Evolutionary conservation across 106 monocot species (phyloP).

Genomic region (Dioscorea dumetorum): DNA sequence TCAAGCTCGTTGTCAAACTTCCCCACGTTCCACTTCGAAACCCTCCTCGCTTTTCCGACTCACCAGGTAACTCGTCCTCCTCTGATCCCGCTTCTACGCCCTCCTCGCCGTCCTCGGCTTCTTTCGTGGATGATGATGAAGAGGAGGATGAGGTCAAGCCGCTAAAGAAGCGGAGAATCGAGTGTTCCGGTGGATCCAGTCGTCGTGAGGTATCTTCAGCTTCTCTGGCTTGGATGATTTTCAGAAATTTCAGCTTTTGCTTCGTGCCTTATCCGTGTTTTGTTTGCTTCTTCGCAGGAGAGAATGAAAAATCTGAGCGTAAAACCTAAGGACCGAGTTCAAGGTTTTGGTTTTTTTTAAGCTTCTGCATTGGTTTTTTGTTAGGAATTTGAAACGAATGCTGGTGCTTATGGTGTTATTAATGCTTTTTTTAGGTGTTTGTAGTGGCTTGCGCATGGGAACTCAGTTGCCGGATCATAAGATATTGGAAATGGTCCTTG

Average conservation of each 20-base stretch:
- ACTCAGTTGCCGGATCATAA: conserved; percentile 58
- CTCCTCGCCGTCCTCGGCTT: conserved; percentile 7
- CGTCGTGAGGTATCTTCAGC: conserved; percentile 19
- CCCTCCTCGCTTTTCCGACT: too few relatives aligned
- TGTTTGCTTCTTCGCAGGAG: conserved; percentile 1
- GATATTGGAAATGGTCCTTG: conserved; percentile 44
- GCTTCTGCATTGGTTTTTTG: background rate
- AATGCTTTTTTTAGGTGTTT: conserved; percentile 6
- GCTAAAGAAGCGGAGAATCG: conserved; percentile 29
- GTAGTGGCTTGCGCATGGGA: conserved; percentile 3
- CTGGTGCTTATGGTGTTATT: conserved; percentile 5
- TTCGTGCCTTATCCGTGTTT: too few relatives aligned
- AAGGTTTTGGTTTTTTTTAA: conserved; percentile 13
- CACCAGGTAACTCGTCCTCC: too few relatives aligned
- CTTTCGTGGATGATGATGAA: conserved; percentile 1
- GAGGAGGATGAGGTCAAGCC: conserved; percentile 16
- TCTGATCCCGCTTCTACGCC: background rate
- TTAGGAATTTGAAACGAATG: background rate
- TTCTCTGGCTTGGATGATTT: background rate
- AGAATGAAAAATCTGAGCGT: conserved; percentile 10
- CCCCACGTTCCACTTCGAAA: background rate
- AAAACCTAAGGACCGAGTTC: conserved; percentile 16
- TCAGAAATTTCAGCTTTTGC: too few relatives aligned
- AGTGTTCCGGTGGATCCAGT: conserved; percentile 20
- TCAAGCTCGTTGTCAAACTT: conserved; percentile 28